phyloP scores from a whole-genome alignment of 2,329 filamentous ascomycete genomes.

The Erysiphe pulchra region DNA sequence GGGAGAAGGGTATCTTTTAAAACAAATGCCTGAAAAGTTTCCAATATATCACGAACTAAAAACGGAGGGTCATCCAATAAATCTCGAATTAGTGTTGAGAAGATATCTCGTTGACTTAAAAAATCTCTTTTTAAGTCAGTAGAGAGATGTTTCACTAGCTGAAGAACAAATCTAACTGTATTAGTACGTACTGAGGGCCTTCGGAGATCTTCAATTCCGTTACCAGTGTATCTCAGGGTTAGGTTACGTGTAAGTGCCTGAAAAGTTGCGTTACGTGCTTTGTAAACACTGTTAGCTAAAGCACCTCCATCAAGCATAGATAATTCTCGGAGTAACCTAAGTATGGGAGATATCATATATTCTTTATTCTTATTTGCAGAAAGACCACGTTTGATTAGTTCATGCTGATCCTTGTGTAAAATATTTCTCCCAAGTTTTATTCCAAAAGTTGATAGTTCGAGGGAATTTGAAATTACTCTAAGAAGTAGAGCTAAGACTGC shows the following conservation, averaged over 20 bases:
- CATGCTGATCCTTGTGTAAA: slow-evolving; percentile 55
- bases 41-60: slow-evolving; percentile 49
- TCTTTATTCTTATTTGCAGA: slow-evolving; percentile 63
- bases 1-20: slow-evolving; percentile 51
- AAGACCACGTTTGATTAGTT: slow-evolving; percentile 54
- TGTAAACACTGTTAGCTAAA: slow-evolving; percentile 52
- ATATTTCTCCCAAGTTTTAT: slow-evolving; percentile 58
- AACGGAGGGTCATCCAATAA: slow-evolving; percentile 55
- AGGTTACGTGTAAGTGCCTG: slow-evolving; percentile 62
- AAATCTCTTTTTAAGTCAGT: slow-evolving; percentile 59
- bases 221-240: slow-evolving; percentile 34
- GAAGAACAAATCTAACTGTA: slow-evolving; percentile 56
- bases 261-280: slow-evolving; percentile 52
- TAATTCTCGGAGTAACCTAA: slow-evolving; percentile 70
- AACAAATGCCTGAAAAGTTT: slow-evolving; percentile 41
- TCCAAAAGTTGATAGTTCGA: slow-evolving; percentile 53
- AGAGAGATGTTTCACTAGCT: slow-evolving; percentile 54
- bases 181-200: slow-evolving; percentile 64
- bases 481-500: slow-evolving; percentile 63
- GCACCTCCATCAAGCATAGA: slow-evolving; percentile 65
- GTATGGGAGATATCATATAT: slow-evolving; percentile 65
- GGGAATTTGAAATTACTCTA: slow-evolving; percentile 44
- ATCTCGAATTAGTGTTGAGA: slow-evolving; percentile 46
- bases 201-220: slow-evolving; percentile 33
- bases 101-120: slow-evolving; percentile 44